Evolutionary conservation across 441 rosid genomes (phyloP), one percentile per base, ranked within the genome.

Genomic region (Biscutella laevigata): DNA sequence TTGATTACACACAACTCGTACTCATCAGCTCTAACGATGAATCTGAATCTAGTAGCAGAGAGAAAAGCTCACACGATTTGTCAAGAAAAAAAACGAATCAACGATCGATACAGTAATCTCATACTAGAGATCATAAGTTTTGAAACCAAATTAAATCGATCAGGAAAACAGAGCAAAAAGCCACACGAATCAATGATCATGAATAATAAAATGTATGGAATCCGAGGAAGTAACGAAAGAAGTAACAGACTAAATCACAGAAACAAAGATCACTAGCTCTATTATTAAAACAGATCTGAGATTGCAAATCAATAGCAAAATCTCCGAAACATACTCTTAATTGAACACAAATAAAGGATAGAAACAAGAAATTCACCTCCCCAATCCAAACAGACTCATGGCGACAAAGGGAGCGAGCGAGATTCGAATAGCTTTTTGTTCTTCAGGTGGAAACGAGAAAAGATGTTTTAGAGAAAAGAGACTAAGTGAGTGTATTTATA

Each of bases 331-430:
- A 13, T 20, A 0, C 14, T 37, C 26, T 4, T 12, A 46, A 41
- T 38, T n/a, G 36, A 55, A 9, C 19, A 38, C 0, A 15, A 25
- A 14, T 22, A 8, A 25, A 25, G 28, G 7, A 29, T 6, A 40
- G 24, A 25, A 10, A 36, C 1, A 2, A 38, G 32, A 2, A 33
- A 29, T 4, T 47, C 32, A 64, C 69, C 69, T 64, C 4, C 69
- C 69, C 0, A 64, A 8, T 10, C 69, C 69, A 32, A 64, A 64
- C 4, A 64, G 62, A 64, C 69, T 64, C 69, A 64, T 64, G 57
- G 62, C 57, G 43, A 30, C 25, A 14, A 53, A n/a, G n/a, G n/a
- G n/a, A n/a, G n/a, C n/a, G n/a, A n/a, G n/a, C n/a, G n/a, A n/a
- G n/a, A n/a, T n/a, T n/a, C n/a, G n/a, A n/a, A n/a, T 28, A n/a